phyloP scores from a whole-genome alignment of 306 rosid genomes.

The Cucurbita maxima region DNA sequence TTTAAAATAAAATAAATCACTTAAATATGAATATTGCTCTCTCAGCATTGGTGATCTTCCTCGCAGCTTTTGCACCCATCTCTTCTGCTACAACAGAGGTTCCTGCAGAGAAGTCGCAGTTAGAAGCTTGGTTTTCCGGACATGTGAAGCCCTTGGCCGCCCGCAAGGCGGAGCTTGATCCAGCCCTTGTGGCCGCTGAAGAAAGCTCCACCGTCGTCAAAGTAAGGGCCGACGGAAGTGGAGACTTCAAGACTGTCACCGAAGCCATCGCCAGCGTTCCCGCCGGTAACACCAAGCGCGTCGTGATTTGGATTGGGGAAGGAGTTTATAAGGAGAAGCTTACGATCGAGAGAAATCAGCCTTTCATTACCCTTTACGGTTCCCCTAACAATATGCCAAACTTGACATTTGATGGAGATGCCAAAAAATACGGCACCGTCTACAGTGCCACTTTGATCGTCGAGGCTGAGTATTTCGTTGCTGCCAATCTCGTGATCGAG shows the following conservation, averaged over 20 bases:
- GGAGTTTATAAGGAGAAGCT: conserved; percentile 51
- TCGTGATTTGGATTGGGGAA: conserved; percentile 31
- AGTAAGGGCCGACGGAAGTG: conserved; percentile 34
- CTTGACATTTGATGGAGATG: conserved; percentile 26
- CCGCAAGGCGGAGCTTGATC: conserved; percentile 18
- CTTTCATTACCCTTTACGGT: conserved; percentile 36
- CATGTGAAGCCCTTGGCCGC: conserved; percentile 1
- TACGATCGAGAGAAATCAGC: conserved; percentile 18
- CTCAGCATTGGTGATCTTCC: too few species aligned
- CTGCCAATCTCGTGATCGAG: conserved; percentile 23
- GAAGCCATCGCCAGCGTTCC: conserved; percentile 49
- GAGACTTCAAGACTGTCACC: conserved; percentile 25
- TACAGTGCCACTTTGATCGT: conserved; percentile 39
- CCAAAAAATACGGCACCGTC: conserved; percentile 33
- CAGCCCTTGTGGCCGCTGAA: conserved; percentile 30
- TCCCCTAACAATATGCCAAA: conserved; percentile 18
- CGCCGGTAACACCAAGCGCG: conserved; percentile 23
- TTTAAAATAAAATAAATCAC: too few species aligned
- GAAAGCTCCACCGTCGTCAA: conserved; percentile 8
- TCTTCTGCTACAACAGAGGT: not conserved
- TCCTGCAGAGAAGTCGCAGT: conserved; percentile 11
- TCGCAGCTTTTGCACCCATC: too few species aligned
- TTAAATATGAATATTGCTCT: too few species aligned
- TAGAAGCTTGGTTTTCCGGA: conserved; percentile 24
- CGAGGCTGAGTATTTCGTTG: conserved; percentile 21